Base-by-base conservation (phyloP, 2,329 filamentous ascomycete species). In the Nigrospora sphaerica region DNA sequence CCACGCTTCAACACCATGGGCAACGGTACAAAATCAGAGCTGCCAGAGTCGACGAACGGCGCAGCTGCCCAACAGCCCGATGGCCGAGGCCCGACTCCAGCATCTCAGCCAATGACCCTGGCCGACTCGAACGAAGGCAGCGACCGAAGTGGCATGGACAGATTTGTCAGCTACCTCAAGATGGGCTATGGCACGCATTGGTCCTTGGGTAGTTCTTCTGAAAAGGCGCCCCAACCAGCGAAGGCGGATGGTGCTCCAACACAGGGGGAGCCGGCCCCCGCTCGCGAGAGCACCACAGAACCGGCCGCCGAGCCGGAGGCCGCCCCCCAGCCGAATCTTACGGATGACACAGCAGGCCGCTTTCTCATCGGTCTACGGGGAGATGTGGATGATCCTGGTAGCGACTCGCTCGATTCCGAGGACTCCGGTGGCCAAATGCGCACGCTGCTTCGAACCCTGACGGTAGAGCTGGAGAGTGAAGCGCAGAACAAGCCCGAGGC, bases 321-420 rank as follows among this genome's bases (percentile, higher is more conserved):
- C 4, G n/a, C 48, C 44, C 16, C 47, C 42, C 32, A 40, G 12
- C 42, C 46, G 4, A 54, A 40, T 32, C 37, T 44, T 5, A 31
- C 37, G 4, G 50, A 50, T 14, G 53, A 58, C 31, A 52, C 58
- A 2, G 52, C 57, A 0, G 77, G 74, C 0, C 69, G 71, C 42
- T 91, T 81, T 56, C 67, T 90, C 18, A 77, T 91, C 47, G 86
- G 86, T 0, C 72, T 89, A 6, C 75, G 78, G 52, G 85, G 84
- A 7, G 74, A 83, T 33, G 72, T 86, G 32, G 77, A 81, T 12
- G 73, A 78, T 37, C 58, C 59, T 49, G 47, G 59, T 13, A 58
- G 59, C 14, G 65, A 64, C 14, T 48, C 55, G 1, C 66, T 67
- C 2, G 56, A 62, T 1, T 58, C 57, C 48, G 49, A 39, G 18